Evolutionary conservation across 192 early-diverging fungal species (phyloP).

Genomic region (Rhizophagus clarus): DNA sequence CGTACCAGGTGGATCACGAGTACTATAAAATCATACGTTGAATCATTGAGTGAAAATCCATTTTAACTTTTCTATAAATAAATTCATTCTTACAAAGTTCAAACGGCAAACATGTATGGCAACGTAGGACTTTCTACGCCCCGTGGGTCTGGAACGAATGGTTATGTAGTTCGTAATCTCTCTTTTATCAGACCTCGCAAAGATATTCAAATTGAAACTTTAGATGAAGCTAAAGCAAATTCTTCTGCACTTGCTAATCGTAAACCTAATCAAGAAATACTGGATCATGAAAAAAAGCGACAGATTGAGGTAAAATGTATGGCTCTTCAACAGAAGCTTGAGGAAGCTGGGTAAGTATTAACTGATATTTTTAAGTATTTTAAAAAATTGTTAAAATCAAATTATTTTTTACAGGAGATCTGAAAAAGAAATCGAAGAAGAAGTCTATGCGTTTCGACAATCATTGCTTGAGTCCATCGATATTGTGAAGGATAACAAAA

Average conservation of each 20-base stretch:
- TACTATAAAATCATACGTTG: too few species aligned
- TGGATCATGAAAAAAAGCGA: conserved; percentile 86
- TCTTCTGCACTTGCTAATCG: conserved; percentile 37
- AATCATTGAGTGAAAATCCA: too few species aligned
- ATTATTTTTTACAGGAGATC: conserved; percentile 39
- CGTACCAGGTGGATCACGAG: too few species aligned
- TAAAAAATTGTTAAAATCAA: neutral
- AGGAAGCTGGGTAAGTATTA: conserved; percentile 61
- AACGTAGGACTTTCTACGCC: conserved; percentile 71
- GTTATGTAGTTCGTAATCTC: conserved; percentile 91
- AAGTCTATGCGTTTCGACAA: conserved; percentile 62
- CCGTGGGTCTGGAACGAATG: conserved; percentile 92
- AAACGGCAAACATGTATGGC: conserved; percentile 22
- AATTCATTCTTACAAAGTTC: neutral
- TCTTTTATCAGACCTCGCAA: conserved; percentile 66
- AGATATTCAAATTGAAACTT: conserved; percentile 36
- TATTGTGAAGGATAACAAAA: conserved; percentile 28
- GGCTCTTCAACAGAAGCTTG: conserved; percentile 76
- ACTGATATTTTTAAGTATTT: neutral
- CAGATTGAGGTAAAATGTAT: conserved; percentile 87
- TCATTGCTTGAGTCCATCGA: conserved; percentile 47
- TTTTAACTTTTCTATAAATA: too few species aligned
- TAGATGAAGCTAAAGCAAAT: conserved; percentile 45
- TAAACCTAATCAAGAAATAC: conserved; percentile 76
- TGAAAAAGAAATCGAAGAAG: conserved; percentile 68